phyloP scores from a whole-genome alignment of 768 basidiomycete species.

The Podaxis sp. region DNA sequence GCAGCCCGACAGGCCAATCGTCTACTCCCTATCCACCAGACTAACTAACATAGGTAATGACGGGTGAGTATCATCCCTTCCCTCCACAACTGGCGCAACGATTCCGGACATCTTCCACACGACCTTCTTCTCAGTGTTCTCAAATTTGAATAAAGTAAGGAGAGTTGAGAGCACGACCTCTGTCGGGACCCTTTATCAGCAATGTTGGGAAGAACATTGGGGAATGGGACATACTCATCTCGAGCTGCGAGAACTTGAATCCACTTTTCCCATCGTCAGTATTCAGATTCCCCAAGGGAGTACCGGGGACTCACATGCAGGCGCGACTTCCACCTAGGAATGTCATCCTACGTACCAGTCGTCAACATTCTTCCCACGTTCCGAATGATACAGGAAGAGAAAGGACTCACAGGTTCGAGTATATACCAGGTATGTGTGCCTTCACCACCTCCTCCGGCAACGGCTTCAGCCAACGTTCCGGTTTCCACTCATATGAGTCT shows the following conservation, averaged over 20 bases:
- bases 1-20: background rate
- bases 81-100: constrained; percentile 13
- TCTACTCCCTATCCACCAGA: background rate
- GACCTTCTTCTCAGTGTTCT: constrained; percentile 17
- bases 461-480: constrained; percentile 45
- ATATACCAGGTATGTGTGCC: constrained; percentile 31
- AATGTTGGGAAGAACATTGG: too few relatives aligned
- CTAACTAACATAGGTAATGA: constrained; percentile 1
- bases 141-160: constrained; percentile 12
- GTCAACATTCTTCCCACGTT: too few relatives aligned
- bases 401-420: constrained; percentile 31
- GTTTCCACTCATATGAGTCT: constrained; percentile 50
- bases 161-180: constrained; percentile 14
- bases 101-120: constrained; percentile 14
- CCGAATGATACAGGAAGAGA: background rate
- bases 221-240: constrained; percentile 14
- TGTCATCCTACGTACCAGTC: too few relatives aligned
- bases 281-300: too few relatives aligned
- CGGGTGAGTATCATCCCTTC: background rate
- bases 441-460: constrained; percentile 34
- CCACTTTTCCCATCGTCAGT: constrained; percentile 4
- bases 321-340: too few relatives aligned
- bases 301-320: constrained; percentile 16
- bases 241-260: constrained; percentile 18
- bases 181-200: background rate